Evolutionary conservation across 805 yeast genomes (phyloP).

Genomic region (Zygosaccharomyces bisporus): DNA sequence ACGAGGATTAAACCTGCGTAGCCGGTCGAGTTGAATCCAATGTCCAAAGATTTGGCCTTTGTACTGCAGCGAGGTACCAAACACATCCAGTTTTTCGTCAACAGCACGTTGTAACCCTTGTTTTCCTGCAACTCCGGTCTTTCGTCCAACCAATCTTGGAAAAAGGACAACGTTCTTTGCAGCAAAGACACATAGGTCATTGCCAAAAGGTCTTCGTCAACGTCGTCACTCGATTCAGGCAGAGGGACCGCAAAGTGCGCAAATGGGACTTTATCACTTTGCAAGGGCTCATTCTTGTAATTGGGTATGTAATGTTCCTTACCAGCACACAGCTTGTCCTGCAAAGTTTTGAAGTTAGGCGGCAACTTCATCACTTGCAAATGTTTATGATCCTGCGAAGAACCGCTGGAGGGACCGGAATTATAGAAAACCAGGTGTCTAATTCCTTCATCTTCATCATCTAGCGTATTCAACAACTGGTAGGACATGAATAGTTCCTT

Average conservation of each 20-base stretch:
- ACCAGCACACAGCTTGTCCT: constrained; percentile 45
- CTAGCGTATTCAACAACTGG: constrained; percentile 49
- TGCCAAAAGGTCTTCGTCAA: constrained; percentile 56
- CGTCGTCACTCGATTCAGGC: constrained; percentile 43
- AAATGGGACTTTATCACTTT: constrained; percentile 59
- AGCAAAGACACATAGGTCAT: constrained; percentile 68
- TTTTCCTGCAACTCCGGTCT: constrained; percentile 30
- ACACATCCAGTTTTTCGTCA: constrained; percentile 82
- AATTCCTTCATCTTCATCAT: constrained; percentile 38
- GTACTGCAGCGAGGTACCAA: constrained; percentile 74
- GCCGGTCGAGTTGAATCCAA: constrained; percentile 77
- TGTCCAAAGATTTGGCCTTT: constrained; percentile 43
- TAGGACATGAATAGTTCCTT: constrained; percentile 62
- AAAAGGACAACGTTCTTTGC: constrained; percentile 64
- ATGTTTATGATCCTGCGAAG: constrained; percentile 93
- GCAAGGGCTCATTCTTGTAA: constrained; percentile 54
- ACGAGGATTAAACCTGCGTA: constrained; percentile 74
- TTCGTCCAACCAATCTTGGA: constrained; percentile 46
- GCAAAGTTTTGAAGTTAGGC: constrained; percentile 51
- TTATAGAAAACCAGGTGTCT: constrained; percentile 82
- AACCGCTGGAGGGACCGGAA: constrained; percentile 84
- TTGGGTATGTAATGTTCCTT: constrained; percentile 53
- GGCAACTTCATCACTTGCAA: constrained; percentile 81
- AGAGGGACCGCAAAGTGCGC: constrained; percentile 80
- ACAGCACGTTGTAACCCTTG: constrained; percentile 72